Conservation (phyloP, 1,284 basidiomycete genomes). For the Pyrrhoderma noxium region DNA sequence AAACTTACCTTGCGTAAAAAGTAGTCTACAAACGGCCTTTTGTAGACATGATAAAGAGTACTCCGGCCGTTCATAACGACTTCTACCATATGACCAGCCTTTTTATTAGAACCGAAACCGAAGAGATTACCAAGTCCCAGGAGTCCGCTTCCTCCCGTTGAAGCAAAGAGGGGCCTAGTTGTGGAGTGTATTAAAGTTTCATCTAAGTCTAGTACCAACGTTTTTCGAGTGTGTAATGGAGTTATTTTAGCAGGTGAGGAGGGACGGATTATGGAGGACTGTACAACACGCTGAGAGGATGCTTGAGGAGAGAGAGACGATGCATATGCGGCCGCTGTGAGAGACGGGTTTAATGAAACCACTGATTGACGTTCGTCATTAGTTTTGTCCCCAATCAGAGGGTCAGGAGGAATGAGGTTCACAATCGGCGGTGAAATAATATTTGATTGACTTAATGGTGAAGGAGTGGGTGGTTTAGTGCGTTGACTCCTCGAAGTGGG, state of each 20-base stretch:
- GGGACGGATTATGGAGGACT: constrained; percentile 14
- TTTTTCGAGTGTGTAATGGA: constrained; percentile 79
- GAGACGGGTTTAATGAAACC: background rate
- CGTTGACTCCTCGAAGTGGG: constrained; percentile 6
- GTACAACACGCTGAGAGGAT: constrained; percentile 9
- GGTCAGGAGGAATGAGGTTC: constrained; percentile 12
- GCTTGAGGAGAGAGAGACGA: constrained; percentile 21
- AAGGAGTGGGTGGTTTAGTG: constrained; percentile 12
- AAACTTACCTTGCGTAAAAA: constrained; percentile 82
- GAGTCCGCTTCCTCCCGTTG: constrained; percentile 48
- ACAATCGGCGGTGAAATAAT: constrained; percentile 9
- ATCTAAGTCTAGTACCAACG: constrained; percentile 92
- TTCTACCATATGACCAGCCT: constrained; percentile 89
- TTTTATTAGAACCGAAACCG: constrained; percentile 52
- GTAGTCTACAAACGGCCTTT: constrained; percentile 94
- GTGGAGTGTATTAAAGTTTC: constrained; percentile 98
- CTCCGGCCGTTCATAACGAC: constrained; percentile 86
- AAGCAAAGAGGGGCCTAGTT: constrained; percentile 60
- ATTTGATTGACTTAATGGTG: constrained; percentile 18
- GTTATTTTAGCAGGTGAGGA: constrained; percentile 27
- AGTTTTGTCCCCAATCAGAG: background rate
- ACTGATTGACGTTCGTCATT: background rate
- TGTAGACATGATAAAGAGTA: constrained; percentile 97
- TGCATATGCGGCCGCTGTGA: background rate
- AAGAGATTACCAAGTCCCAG: constrained; percentile 44